These are phyloP conservation scores for Pleurotus pulmonarius DNA, from an alignment of 768 basidiomycete species.

Conservation along the genomic window DNA sequence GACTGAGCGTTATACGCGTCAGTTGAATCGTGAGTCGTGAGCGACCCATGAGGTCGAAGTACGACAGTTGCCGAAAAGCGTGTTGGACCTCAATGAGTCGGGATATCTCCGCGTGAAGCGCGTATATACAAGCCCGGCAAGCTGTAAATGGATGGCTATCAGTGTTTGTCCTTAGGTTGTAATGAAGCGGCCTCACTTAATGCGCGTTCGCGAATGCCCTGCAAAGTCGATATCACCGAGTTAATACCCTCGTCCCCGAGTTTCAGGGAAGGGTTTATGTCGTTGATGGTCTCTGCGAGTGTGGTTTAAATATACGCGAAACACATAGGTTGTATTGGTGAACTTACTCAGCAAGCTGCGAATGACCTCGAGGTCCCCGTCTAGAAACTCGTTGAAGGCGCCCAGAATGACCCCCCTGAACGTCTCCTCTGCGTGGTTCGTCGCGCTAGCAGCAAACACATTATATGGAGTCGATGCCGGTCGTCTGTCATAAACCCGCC, in stretches of 20 bases:
- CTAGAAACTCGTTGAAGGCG: slow-evolving; percentile 78
- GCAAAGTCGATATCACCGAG: slow-evolving; percentile 65
- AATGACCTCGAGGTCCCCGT: slow-evolving; percentile 86
- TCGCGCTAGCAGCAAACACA: slow-evolving; percentile 49
- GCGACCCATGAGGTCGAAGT: slow-evolving; percentile 74
- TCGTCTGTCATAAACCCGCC: slow-evolving; percentile 64
- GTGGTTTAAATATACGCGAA: not conserved
- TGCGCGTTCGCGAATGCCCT: slow-evolving; percentile 68
- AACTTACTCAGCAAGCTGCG: slow-evolving; percentile 69
- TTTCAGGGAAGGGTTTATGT: slow-evolving; percentile 74
- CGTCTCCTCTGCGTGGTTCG: slow-evolving; percentile 71
- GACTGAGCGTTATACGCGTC: slow-evolving; percentile 68
- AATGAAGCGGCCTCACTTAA: slow-evolving; percentile 46
- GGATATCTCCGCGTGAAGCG: slow-evolving; percentile 68
- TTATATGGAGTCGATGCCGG: slow-evolving; percentile 44
- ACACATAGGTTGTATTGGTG: not conserved
- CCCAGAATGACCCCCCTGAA: slow-evolving; percentile 69
- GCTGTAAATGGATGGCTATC: slow-evolving; percentile 35
- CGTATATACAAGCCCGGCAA: slow-evolving; percentile 72
- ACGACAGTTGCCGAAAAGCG: slow-evolving; percentile 69
- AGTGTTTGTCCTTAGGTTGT: too few relatives aligned
- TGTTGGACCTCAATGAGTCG: slow-evolving; percentile 81
- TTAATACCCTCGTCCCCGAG: slow-evolving; percentile 79
- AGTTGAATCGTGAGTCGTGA: slow-evolving; percentile 75
- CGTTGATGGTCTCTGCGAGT: slow-evolving; percentile 63